phyloP scores from a whole-genome alignment of 441 rosid genomes.

The Rhodomyrtus psidioides region DNA sequence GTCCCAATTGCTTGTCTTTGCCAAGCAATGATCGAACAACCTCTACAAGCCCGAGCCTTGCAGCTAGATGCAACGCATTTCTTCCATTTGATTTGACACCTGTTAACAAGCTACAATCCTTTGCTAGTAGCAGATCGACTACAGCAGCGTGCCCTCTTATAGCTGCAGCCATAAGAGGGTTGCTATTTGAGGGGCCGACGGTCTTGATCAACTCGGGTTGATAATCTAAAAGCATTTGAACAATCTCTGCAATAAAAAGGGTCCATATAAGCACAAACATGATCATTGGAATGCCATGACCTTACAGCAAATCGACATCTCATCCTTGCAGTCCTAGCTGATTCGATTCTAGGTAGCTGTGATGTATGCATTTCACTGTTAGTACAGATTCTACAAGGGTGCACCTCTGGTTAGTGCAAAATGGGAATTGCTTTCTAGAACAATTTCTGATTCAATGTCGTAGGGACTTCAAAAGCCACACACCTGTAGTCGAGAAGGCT shows the following conservation, averaged over 20 bases:
- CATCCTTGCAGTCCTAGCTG: not conserved
- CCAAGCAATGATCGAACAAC: not conserved
- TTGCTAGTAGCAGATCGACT: not conserved
- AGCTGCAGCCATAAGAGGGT: not conserved
- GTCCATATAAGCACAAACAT: not conserved
- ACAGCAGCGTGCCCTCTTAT: slow-evolving; percentile 1
- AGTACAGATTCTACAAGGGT: not conserved
- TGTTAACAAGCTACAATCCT: not conserved
- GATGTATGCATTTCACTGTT: not conserved
- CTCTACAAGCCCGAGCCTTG: not conserved
- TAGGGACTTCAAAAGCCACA: not conserved
- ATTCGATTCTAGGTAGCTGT: not conserved
- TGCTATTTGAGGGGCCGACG: not conserved
- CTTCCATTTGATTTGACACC: not conserved
- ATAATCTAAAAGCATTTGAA: not conserved
- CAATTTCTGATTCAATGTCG: not conserved
- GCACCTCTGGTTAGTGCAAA: not conserved
- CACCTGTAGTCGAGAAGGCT: not conserved
- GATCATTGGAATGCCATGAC: not conserved
- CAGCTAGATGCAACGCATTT: not conserved
- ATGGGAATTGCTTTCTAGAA: not conserved
- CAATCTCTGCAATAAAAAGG: not conserved
- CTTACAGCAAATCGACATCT: not conserved
- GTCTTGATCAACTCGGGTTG: not conserved
- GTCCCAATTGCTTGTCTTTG: not conserved